Evolutionary conservation across 495 filamentous ascomycete species (phyloP).

Genomic region (Penicillium cosmopolitanum): DNA sequence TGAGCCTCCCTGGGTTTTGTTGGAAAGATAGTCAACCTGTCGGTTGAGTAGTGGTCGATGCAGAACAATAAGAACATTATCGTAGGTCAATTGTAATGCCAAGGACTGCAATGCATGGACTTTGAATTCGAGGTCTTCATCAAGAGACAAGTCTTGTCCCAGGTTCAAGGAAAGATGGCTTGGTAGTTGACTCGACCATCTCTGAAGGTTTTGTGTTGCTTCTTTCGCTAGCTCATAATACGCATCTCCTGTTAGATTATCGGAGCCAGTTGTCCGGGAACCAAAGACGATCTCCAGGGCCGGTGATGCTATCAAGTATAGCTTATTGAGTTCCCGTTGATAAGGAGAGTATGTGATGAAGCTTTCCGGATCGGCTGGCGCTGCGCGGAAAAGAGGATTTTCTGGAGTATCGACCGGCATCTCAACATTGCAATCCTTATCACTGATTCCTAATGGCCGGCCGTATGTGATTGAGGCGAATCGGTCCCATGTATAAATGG

Average conservation of each 20-base stretch:
- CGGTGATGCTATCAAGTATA: conserved; percentile 37
- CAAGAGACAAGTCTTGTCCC: conserved; percentile 23
- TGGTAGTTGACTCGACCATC: conserved; percentile 30
- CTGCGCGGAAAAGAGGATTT: conserved; percentile 24
- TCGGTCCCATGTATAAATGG: conserved; percentile 43
- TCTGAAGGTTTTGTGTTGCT: conserved; percentile 26
- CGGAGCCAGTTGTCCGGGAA: conserved; percentile 25
- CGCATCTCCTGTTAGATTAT: conserved; percentile 21
- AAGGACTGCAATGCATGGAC: conserved; percentile 34
- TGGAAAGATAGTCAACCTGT: conserved; percentile 30
- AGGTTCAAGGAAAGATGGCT: conserved; percentile 26
- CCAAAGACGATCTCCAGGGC: conserved; percentile 36
- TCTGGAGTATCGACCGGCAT: conserved; percentile 35
- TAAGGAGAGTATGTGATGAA: conserved; percentile 37
- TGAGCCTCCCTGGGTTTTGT: conserved; percentile 4
- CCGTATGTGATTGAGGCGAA: conserved; percentile 43
- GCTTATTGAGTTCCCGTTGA: conserved; percentile 35
- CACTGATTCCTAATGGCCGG: conserved; percentile 37
- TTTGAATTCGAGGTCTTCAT: conserved; percentile 18
- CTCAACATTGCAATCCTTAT: conserved; percentile 38
- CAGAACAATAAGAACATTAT: conserved; percentile 39
- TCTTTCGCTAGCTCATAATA: conserved; percentile 27
- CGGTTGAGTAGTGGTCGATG: conserved; percentile 36
- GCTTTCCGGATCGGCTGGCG: neutral
- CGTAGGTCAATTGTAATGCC: conserved; percentile 37